Conservation (phyloP, 2,329 filamentous ascomycete species). For the Ophiostoma perfectum region DNA sequence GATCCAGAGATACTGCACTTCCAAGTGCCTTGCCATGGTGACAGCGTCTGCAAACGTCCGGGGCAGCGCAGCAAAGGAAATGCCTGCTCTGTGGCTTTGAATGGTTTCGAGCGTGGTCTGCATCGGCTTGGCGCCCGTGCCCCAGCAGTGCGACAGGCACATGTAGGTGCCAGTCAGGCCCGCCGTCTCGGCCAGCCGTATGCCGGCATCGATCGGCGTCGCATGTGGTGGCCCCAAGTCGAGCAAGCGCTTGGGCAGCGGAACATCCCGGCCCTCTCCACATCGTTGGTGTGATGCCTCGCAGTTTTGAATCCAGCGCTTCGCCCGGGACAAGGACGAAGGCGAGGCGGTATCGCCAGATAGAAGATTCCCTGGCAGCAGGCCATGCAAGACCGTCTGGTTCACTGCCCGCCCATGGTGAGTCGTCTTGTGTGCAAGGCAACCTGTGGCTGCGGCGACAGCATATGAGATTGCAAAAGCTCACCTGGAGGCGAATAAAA, state of each 20-base stretch:
- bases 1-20: background rate
- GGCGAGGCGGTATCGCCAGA: background rate
- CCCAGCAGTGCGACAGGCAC: conserved; percentile 4
- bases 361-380: background rate
- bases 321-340: background rate
- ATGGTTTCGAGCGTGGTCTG: background rate
- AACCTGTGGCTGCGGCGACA: too few relatives aligned
- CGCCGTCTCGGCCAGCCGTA: background rate
- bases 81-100: background rate
- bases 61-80: background rate
- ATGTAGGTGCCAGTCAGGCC: background rate
- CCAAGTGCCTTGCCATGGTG: background rate
- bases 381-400: background rate
- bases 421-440: background rate
- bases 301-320: background rate
- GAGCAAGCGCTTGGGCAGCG: background rate
- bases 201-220: background rate
- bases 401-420: background rate
- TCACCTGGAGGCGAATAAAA: conserved; percentile 9
- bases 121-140: background rate
- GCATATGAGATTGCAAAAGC: background rate
- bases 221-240: background rate
- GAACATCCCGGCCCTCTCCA: background rate
- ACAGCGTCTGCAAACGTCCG: background rate
- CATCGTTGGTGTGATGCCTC: background rate